Conservation (phyloP, 805 yeast genomes). For the Candida wancherniae region DNA sequence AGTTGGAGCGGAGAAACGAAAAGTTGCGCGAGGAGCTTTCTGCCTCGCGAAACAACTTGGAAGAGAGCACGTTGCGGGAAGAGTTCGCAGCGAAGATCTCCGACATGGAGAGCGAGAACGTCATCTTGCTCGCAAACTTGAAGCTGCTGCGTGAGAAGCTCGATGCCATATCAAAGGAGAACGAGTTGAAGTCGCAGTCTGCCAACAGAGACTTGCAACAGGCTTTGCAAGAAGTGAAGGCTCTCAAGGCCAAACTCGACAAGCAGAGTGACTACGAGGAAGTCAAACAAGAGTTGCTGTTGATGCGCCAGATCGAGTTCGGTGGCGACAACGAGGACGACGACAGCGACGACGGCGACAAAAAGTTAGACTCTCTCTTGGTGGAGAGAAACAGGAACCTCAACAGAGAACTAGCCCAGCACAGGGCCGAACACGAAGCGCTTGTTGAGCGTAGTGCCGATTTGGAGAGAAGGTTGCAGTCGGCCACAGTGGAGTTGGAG, state of each 20-base stretch:
- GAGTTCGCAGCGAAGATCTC: conserved; percentile 42
- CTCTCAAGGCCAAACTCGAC: conserved; percentile 45
- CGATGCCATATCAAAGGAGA: conserved; percentile 19
- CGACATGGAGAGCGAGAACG: conserved; percentile 67
- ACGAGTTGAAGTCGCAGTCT: conserved; percentile 31
- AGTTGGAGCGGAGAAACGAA: conserved; percentile 74
- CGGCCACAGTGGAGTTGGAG: conserved; percentile 34
- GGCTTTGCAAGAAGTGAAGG: conserved; percentile 45
- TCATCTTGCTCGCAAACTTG: conserved; percentile 52
- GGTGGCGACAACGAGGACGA: conserved; percentile 50
- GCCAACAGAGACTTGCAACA: conserved; percentile 44
- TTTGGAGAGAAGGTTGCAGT: conserved; percentile 36
- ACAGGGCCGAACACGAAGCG: conserved; percentile 55
- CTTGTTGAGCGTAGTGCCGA: conserved; percentile 34
- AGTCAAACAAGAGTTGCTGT: conserved; percentile 66
- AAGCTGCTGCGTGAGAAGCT: conserved; percentile 43
- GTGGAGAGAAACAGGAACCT: conserved; percentile 68
- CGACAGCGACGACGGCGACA: conserved; percentile 27
- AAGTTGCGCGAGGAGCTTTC: conserved; percentile 64
- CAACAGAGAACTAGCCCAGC: conserved; percentile 62
- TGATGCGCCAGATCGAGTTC: conserved; percentile 71
- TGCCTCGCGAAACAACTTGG: conserved; percentile 44
- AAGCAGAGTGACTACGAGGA: conserved; percentile 71
- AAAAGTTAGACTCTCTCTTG: conserved; percentile 52
- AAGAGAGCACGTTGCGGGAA: conserved; percentile 37